Conservation (phyloP, 2,329 filamentous ascomycete species). For the Bipolaris oryzae region DNA sequence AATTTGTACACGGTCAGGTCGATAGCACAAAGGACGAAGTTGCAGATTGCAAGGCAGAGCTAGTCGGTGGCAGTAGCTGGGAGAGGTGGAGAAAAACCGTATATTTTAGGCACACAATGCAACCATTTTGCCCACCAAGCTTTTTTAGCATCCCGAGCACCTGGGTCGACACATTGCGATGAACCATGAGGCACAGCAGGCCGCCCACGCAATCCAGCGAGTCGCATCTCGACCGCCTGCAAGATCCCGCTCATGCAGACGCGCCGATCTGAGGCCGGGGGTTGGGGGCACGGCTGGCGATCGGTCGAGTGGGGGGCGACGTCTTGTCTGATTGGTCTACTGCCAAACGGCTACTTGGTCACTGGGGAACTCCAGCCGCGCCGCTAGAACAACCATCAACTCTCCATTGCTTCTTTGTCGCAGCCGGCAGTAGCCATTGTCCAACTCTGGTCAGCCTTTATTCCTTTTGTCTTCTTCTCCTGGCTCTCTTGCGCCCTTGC, state of each 20-base stretch:
- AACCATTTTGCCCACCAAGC: neutral
- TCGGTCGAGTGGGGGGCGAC: conserved; percentile 5
- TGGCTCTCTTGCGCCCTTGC: neutral
- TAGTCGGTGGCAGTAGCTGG: no score
- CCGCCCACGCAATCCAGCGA: neutral
- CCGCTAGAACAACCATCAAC: neutral
- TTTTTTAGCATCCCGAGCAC: conserved; percentile 4
- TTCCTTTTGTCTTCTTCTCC: neutral
- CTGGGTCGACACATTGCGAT: neutral
- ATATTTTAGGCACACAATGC: neutral
- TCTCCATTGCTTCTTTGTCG: neutral
- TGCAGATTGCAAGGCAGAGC: neutral
- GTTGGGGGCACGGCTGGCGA: conserved; percentile 15
- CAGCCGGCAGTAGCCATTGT: neutral
- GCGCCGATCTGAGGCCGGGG: conserved; percentile 18
- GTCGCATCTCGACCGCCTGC: conserved; percentile 17
- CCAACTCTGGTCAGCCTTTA: neutral
- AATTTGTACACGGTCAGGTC: neutral
- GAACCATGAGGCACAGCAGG: conserved; percentile 8
- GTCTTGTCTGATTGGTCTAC: conserved; percentile 21
- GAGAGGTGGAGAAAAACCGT: neutral
- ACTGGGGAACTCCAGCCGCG: conserved; percentile 3
- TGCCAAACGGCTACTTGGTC: neutral
- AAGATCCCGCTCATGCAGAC: conserved; percentile 26
- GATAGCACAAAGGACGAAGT: neutral